These are phyloP conservation scores for Picochlorum costavermella DNA, from an alignment of 139 green algal species.

Conservation along the genomic window DNA sequence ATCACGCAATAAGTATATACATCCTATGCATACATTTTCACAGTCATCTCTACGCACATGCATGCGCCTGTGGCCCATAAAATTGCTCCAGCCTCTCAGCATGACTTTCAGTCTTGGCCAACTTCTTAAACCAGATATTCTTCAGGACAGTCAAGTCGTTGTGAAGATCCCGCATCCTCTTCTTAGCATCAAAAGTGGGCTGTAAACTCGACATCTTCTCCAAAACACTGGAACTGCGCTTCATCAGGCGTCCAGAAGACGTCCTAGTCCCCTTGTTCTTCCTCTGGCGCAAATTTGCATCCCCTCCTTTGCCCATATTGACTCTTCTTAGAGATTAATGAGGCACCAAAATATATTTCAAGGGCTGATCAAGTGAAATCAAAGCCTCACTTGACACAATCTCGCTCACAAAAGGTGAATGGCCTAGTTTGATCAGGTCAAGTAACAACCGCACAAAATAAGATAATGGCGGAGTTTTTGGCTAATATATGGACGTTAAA, in stretches of 20 bases:
- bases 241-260: background rate
- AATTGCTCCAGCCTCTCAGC: constrained; percentile 74
- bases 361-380: no score
- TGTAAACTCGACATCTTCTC: constrained; percentile 16
- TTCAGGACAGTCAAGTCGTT: constrained; percentile 66
- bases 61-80: constrained; percentile 67
- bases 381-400: no score
- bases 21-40: background rate
- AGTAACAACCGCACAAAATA: no score
- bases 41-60: constrained; percentile 34
- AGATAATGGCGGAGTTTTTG: no score
- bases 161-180: constrained; percentile 38
- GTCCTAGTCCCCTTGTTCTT: background rate
- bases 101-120: constrained; percentile 47
- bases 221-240: constrained; percentile 7
- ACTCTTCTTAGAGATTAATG: background rate
- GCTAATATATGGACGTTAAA: no score
- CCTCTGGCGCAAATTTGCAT: constrained; percentile 5
- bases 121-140: constrained; percentile 77
- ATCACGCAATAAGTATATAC: background rate
- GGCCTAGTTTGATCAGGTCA: no score
- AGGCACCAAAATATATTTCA: no score
- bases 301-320: constrained; percentile 14
- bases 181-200: constrained; percentile 8
- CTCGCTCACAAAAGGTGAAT: no score